These are phyloP conservation scores for Poa pratensis DNA, from an alignment of 176 grass and related monocot species.

Conservation along the genomic window DNA sequence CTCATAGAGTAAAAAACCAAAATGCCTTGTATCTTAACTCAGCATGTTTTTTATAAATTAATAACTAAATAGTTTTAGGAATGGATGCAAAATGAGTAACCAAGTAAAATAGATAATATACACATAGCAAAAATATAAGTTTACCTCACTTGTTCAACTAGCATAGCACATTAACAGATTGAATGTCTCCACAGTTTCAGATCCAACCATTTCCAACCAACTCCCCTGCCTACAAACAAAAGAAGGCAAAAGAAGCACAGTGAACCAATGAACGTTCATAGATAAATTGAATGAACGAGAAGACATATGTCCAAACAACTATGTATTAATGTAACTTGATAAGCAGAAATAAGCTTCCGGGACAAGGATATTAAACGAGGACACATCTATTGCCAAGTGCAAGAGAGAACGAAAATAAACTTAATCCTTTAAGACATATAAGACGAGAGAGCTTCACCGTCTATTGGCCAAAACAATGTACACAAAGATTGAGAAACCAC, in stretches of 20 bases:
- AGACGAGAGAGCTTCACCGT: too few relatives aligned
- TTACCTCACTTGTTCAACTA: not conserved
- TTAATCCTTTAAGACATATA: not conserved
- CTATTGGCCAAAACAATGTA: too few relatives aligned
- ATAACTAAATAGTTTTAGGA: too few relatives aligned
- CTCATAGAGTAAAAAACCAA: too few relatives aligned
- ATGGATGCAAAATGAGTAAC: not conserved
- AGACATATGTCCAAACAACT: not conserved
- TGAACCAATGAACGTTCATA: not conserved
- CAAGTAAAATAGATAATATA: not conserved
- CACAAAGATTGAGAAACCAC: too few relatives aligned
- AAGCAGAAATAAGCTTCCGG: not conserved
- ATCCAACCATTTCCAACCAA: not conserved
- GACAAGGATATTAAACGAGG: not conserved
- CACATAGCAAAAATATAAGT: not conserved
- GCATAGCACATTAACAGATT: not conserved
- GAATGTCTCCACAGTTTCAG: not conserved
- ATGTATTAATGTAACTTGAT: not conserved
- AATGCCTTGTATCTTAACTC: too few relatives aligned
- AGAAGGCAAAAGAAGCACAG: not conserved
- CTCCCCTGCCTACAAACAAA: not conserved
- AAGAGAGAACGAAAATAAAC: not conserved
- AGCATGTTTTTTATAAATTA: too few relatives aligned
- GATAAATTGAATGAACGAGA: not conserved
- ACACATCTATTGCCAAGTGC: not conserved